A percentile compares a stretch with the other conserved stretches of the same genome.
Conservation (phyloP, 1,284 basidiomycete species). For the Malassezia equina region DNA sequence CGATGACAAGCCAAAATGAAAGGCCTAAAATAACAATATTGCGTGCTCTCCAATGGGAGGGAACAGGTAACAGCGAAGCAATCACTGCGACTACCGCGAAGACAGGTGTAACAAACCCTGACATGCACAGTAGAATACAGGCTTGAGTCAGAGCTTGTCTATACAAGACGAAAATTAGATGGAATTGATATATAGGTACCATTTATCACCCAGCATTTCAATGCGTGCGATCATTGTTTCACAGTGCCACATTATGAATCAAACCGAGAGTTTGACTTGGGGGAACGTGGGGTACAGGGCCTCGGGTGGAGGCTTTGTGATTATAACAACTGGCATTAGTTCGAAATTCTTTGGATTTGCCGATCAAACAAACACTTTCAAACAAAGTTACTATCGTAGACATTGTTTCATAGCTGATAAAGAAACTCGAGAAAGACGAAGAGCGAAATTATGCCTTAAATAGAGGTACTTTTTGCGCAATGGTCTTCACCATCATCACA, state of each 20-base stretch:
- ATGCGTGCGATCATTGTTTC: not conserved
- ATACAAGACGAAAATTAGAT: not conserved
- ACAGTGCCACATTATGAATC: not conserved
- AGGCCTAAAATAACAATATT: slow-evolving; percentile 13
- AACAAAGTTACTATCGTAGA: not conserved
- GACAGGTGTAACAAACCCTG: not conserved
- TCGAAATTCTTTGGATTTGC: not conserved
- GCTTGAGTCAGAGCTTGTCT: not conserved
- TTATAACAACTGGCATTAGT: not conserved
- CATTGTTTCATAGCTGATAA: not conserved
- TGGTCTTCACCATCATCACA: slow-evolving; percentile 1
- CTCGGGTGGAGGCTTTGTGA: not conserved
- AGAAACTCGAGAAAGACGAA: not conserved
- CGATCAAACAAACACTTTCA: not conserved
- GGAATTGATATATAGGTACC: not conserved
- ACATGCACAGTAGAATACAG: not conserved
- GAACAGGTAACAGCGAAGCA: not conserved
- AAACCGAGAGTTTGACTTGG: not conserved
- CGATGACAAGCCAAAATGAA: slow-evolving; percentile 1
- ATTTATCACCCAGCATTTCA: not conserved
- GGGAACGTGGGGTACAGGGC: not conserved
- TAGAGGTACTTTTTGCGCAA: not conserved
- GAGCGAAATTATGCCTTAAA: not conserved
- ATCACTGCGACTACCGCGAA: slow-evolving; percentile 2
- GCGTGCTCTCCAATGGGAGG: slow-evolving; percentile 13